Base-by-base conservation (phyloP, 2,329 filamentous ascomycete genomes). In the Talaromyces sp. region DNA sequence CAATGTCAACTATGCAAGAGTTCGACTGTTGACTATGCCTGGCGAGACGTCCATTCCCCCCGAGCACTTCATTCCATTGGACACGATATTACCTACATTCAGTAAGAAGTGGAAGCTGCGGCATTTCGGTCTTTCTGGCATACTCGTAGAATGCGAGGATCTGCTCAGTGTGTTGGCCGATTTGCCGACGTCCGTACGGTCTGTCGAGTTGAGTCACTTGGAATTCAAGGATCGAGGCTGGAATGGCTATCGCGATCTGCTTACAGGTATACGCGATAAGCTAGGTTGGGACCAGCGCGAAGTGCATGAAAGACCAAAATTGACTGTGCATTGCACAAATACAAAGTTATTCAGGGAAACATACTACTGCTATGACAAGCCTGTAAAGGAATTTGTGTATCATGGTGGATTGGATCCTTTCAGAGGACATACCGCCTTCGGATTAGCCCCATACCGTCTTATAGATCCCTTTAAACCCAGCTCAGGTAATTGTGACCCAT, bases 121-220 rank as follows among this genome's bases (percentile, higher is more conserved):
- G 0, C 72, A 75, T 31, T 76, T 78, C 64, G 64, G 68, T 1
- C 67, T 78, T 1, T 70, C 67, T 0, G 54, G 64, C 11, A 71
- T 73, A 5, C 16, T 70, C 0, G 69, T 76, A 1, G 58, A 52
- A 21, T 62, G 70, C 37, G 50, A 64, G 1, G 71, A 75, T 35
- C 33, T 76, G 0, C 55, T 77, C 9, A 60, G 65, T 0, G 58
- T 76, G 1, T 69, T 79, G 14, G 42, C 54, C 1, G 60, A 55
- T 0, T 58, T 79, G 0, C 74, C 73, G 5, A 7, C 25, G 0
- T 71, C 71, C 0, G 21, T 77, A 0, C 66, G 68, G 7, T 72
- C 71, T 1, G 63, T 77, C 0, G 70, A 79, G 31, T 65, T 79
- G 5, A 77, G 73, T 50, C 72, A 71, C 12, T 64, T 77, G 0